phyloP scores from a whole-genome alignment of 192 early-diverging fungal genomes.

The Geranomyces variabilis region DNA sequence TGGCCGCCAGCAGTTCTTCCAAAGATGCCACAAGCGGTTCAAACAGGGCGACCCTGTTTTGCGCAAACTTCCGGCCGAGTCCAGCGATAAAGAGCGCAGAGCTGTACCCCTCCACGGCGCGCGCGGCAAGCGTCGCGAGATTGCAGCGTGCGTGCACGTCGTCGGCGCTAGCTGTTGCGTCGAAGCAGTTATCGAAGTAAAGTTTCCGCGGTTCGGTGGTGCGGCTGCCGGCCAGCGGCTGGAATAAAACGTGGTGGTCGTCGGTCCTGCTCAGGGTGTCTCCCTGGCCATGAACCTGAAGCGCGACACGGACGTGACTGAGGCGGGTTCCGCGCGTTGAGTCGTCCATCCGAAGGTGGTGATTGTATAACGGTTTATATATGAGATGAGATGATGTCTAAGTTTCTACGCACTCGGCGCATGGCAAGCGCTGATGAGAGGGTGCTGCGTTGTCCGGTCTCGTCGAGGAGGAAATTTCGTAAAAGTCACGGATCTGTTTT shows the following conservation, averaged over 20 bases:
- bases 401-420: too few species aligned
- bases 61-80: neutral
- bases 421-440: too few species aligned
- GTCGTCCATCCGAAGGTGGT: too few species aligned
- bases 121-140: neutral
- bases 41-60: constrained; percentile 4
- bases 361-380: too few species aligned
- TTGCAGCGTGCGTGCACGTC: neutral
- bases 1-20: neutral
- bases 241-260: constrained; percentile 6
- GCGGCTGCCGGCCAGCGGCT: neutral
- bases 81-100: constrained; percentile 13
- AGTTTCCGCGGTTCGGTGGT: constrained; percentile 18
- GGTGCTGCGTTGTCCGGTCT: too few species aligned
- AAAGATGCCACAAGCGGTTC: constrained; percentile 7
- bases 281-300: constrained; percentile 13
- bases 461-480: too few species aligned
- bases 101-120: constrained; percentile 23
- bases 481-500: too few species aligned
- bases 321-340: neutral
- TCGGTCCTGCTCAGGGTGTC: constrained; percentile 1
- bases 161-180: neutral
- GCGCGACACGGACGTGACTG: constrained; percentile 19
- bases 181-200: constrained; percentile 17
- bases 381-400: too few species aligned